Base-by-base conservation (phyloP, 768 basidiomycete species). In the Mycena chlorophos region DNA sequence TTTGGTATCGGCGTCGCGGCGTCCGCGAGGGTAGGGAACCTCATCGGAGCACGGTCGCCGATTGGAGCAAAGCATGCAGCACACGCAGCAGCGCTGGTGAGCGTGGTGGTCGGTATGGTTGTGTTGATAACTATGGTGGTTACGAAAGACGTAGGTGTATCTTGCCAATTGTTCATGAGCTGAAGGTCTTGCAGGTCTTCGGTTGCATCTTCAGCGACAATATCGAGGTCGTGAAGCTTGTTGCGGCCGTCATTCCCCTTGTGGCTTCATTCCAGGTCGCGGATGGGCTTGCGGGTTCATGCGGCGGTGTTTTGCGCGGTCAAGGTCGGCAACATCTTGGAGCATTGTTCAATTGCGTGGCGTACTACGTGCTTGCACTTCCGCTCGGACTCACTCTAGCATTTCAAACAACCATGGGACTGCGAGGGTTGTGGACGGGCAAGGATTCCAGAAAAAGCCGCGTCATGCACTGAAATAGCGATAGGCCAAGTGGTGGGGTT, bases 371-470 rank as follows among this genome's bases (percentile, higher is more conserved):
- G 30, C 71, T 92, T 68, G 88, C 91, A 25, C 80, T 93, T 25
- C 91, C 92, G 0, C 74, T 91, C 54, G 92, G 89, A 6, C 75
- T 92, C 47, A 85, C 80, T 60, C 79, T 94, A 13, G 78, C 88
- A 4, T 91, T 92, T 69, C 65, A 68, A 19, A 74, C 74, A 55
- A 31, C 63, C 37, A 65, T 75, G 19, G 85, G 78, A 1, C 76
- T 94, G 16, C 72, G 78, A 45, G 93, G 93, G 14, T 76, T 95
- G 12, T 95, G 93, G 93, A 80, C 89, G 47, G 93, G 91, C 67
- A 65, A 72, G 55, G 79, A 3, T 54, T 59, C 68, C 25, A 69
- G 73, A 70, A 46, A 64, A 23, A 62, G 69, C 1, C 3, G 50
- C 23, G 29, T n/a, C n/a, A n/a, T n/a, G 17, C 14, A 47, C 13